Conservation (phyloP, 2,329 filamentous ascomycete genomes). For the Chrysosporium queenslandicum region DNA sequence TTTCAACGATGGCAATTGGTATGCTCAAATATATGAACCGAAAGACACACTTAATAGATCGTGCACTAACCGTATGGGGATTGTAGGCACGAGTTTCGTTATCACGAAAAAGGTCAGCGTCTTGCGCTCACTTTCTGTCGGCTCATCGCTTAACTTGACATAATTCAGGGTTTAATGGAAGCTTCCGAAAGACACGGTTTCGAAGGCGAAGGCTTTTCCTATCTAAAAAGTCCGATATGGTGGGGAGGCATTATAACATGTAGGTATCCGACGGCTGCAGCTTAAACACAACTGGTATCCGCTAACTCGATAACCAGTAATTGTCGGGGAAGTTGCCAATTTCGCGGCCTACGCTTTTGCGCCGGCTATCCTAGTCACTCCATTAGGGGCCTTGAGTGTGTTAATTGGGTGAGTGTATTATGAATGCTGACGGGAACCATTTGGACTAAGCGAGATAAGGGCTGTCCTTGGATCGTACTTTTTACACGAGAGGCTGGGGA, state of each 20-base stretch:
- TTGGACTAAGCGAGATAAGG: constrained; percentile 33
- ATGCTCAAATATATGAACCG: no score
- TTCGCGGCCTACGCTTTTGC: constrained; percentile 98
- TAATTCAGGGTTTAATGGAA: constrained; percentile 69
- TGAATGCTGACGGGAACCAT: background rate
- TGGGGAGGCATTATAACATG: constrained; percentile 88
- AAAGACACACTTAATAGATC: no score
- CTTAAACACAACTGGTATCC: background rate
- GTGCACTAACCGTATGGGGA: constrained; percentile 9
- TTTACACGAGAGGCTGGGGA: constrained; percentile 79
- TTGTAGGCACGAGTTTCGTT: constrained; percentile 81
- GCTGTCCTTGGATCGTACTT: constrained; percentile 94
- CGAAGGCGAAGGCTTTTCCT: constrained; percentile 90
- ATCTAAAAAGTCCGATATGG: constrained; percentile 90
- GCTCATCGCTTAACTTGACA: constrained; percentile 19
- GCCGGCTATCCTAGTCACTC: constrained; percentile 95
- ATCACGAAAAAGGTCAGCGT: constrained; percentile 87
- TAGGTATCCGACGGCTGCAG: constrained; percentile 40
- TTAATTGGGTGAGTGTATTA: constrained; percentile 58
- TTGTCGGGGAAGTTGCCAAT: constrained; percentile 87
- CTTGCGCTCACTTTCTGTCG: constrained; percentile 2
- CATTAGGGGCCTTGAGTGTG: constrained; percentile 84
- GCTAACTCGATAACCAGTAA: constrained; percentile 49
- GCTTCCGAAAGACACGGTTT: constrained; percentile 88
- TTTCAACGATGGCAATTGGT: constrained; percentile 42